These are phyloP conservation scores for Coniella vitis DNA, from an alignment of 2,329 filamentous ascomycete genomes.

Conservation along the genomic window DNA sequence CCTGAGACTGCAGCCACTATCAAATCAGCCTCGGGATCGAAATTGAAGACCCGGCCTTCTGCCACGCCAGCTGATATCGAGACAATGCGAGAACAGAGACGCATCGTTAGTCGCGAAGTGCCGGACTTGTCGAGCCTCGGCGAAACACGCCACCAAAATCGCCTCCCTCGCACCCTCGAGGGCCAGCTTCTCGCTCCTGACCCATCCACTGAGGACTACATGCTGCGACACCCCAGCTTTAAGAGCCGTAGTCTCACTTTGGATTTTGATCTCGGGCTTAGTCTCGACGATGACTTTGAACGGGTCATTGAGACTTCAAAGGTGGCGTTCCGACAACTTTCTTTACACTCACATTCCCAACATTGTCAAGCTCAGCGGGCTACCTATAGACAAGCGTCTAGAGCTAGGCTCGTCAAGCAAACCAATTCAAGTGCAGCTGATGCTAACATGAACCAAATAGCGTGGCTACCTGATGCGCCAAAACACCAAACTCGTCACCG, in stretches of 20 bases:
- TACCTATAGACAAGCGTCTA: slow-evolving; percentile 40
- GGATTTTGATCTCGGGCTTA: slow-evolving; percentile 75
- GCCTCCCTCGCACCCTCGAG: slow-evolving; percentile 43
- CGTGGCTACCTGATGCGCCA: slow-evolving; percentile 98
- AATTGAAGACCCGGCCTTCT: slow-evolving; percentile 82
- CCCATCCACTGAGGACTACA: slow-evolving; percentile 32
- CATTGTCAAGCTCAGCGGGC: slow-evolving; percentile 11
- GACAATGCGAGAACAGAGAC: slow-evolving; percentile 78
- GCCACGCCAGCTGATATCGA: slow-evolving; percentile 78
- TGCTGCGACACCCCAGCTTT: slow-evolving; percentile 63
- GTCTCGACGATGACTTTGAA: slow-evolving; percentile 88
- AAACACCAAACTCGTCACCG: slow-evolving; percentile 93
- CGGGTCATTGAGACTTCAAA: slow-evolving; percentile 95
- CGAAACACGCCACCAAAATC: slow-evolving; percentile 51
- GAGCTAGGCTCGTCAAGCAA: slow-evolving; percentile 15
- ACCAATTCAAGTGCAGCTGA: slow-evolving; percentile 17
- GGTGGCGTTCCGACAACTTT: slow-evolving; percentile 55
- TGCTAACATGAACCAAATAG: slow-evolving; percentile 69
- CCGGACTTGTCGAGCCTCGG: slow-evolving; percentile 55
- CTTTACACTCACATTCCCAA: no score
- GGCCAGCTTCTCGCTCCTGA: slow-evolving; percentile 24
- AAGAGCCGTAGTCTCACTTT: slow-evolving; percentile 78
- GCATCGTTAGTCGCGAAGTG: slow-evolving; percentile 74
- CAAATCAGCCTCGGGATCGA: slow-evolving; percentile 71
- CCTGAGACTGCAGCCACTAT: slow-evolving; percentile 83